Evolutionary conservation across 345 rosid genomes (phyloP).

Genomic region (Populus tremula): DNA sequence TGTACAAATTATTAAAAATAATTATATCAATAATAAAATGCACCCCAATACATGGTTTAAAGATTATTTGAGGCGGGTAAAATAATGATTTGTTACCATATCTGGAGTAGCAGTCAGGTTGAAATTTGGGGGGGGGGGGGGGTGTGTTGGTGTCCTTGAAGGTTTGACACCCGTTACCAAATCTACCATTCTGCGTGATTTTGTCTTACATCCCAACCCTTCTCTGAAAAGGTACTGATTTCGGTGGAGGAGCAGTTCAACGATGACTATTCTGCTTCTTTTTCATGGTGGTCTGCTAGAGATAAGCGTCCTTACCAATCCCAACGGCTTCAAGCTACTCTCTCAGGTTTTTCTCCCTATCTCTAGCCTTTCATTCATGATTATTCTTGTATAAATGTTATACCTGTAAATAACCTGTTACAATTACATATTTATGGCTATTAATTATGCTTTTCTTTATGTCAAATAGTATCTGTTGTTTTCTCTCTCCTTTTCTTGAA

Average conservation of each 20-base stretch:
- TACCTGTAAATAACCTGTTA: no score
- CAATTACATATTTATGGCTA: not conserved
- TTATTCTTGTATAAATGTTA: not conserved
- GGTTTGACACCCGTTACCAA: constrained; percentile 10
- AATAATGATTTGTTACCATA: no score
- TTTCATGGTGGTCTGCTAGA: constrained; percentile 42
- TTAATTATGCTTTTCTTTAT: not conserved
- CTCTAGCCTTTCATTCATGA: not conserved
- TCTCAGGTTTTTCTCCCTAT: constrained; percentile 28
- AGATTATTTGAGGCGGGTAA: no score
- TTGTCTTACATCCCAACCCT: not conserved
- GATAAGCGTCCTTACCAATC: constrained; percentile 39
- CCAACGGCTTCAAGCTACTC: constrained; percentile 48
- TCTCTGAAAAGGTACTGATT: not conserved
- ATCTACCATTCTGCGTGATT: not conserved
- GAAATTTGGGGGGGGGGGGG: not conserved
- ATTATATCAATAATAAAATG: no score
- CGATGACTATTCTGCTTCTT: not conserved
- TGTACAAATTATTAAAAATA: no score
- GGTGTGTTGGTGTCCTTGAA: not conserved
- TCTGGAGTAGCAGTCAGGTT: not conserved
- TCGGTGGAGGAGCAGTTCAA: constrained; percentile 15
- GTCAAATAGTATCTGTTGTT: not conserved
- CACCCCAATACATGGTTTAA: no score
- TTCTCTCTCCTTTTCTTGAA: not conserved